Percentiles rank a stretch among this genome's conserved stretches.
phyloP scores from a whole-genome alignment of 441 rosid genomes.

The Gossypium gossypioides region DNA sequence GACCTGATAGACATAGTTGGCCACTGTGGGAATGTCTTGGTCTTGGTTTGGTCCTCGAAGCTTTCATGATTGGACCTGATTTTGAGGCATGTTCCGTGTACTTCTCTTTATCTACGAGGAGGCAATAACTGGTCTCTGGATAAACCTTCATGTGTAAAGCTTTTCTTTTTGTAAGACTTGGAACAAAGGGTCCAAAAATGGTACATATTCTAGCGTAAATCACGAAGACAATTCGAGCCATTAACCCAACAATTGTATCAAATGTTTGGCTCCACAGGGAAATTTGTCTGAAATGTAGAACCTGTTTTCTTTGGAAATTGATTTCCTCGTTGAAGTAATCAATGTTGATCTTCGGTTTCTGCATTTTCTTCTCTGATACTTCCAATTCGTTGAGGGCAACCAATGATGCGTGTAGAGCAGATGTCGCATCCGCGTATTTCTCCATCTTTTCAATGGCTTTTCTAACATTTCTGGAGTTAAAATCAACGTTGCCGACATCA shows the following conservation, averaged over 20 bases:
- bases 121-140: constrained; percentile 18
- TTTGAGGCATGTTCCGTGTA: neutral
- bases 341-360: constrained; percentile 19
- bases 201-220: constrained; percentile 27
- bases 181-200: constrained; percentile 23
- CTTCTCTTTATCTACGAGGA: constrained; percentile 5
- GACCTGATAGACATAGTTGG: neutral
- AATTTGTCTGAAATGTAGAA: constrained; percentile 22
- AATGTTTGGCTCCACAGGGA: constrained; percentile 38
- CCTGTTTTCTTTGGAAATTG: constrained; percentile 23
- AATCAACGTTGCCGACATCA: constrained; percentile 11
- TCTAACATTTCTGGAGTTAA: constrained; percentile 9
- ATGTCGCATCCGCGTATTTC: constrained; percentile 24
- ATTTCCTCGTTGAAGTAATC: constrained; percentile 26
- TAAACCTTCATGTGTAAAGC: constrained; percentile 13
- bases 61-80: constrained; percentile 21
- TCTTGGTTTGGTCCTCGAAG: neutral
- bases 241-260: constrained; percentile 24
- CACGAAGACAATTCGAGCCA: constrained; percentile 22
- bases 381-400: constrained; percentile 29
- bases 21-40: constrained; percentile 12
- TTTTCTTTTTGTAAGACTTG: constrained; percentile 19
- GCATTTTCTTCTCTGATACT: constrained; percentile 25
- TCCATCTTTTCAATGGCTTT: constrained; percentile 30
- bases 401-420: constrained; percentile 18